Percentiles rank a stretch among this genome's conserved stretches.
phyloP scores from a whole-genome alignment of 2,329 filamentous ascomycete species.

The Fonsecaea erecta region DNA sequence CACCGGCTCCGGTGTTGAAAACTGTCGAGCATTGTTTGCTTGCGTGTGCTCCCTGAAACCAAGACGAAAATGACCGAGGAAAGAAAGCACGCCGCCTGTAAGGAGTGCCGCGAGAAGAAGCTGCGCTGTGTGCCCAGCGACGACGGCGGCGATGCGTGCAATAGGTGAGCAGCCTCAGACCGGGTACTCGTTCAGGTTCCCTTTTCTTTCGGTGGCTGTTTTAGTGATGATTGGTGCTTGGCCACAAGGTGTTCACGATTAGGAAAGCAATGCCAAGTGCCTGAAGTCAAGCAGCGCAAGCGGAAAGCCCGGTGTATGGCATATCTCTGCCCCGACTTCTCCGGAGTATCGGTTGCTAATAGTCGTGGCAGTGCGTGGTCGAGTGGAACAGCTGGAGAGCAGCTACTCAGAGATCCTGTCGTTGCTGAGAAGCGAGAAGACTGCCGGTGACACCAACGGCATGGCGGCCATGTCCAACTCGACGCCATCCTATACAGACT shows the following conservation, averaged over 20 bases:
- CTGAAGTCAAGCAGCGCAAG: conserved; percentile 29
- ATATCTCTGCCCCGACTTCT: background rate
- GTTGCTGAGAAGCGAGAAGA: conserved; percentile 15
- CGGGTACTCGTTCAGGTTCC: background rate
- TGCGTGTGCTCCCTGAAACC: background rate
- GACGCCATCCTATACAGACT: conserved; percentile 7
- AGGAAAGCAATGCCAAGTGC: conserved; percentile 25
- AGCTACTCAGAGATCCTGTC: conserved; percentile 27
- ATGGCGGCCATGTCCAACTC: background rate
- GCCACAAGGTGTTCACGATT: conserved; percentile 17
- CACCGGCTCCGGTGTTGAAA: conserved; percentile 10
- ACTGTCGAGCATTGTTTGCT: background rate
- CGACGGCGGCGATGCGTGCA: conserved; percentile 14
- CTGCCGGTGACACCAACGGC: background rate
- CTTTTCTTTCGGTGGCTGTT: background rate
- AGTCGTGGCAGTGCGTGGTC: conserved; percentile 18
- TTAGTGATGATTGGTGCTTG: background rate
- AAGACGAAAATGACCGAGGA: conserved; percentile 19
- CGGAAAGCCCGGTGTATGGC: conserved; percentile 23
- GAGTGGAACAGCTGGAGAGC: conserved; percentile 29
- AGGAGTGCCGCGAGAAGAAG: conserved; percentile 28
- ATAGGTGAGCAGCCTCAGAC: conserved; percentile 7
- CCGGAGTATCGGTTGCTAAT: background rate
- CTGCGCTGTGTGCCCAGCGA: conserved; percentile 22
- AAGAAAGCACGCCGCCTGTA: conserved; percentile 24